Base-by-base conservation (phyloP, 148 eudicot genomes). In the Limonium bicolor region DNA sequence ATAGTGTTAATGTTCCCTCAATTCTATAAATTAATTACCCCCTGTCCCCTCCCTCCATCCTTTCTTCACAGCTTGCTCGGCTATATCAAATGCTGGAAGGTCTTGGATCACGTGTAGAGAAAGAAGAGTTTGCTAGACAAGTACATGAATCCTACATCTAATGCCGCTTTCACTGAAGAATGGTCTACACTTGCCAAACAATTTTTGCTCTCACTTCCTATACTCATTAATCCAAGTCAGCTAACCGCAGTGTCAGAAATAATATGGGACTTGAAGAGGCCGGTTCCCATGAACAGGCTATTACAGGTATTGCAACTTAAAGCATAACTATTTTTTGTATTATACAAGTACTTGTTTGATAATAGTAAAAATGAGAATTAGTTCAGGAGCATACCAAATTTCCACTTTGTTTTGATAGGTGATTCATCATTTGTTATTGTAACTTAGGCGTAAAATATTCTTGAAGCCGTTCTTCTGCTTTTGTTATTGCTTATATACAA, bases 11-110 rank as follows among this genome's bases (percentile, higher is more conserved):
- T 20, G 16, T 2, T 34, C 5, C 16, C 6, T 34, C n/a, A 34
- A 15, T 8, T n/a, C 15, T 7, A 34, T 6, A 41, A 22, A 7
- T 8, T 40, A 19, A 4, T 43, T 13, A 4, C 6, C 27, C 27
- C 28, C 47, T 43, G 47, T 43, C 35, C 13, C 17, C 39, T 46
- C 18, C 40, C 42, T 36, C 47, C 20, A 24, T 48, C 17, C 41
- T 29, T 32, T 6, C 13, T 25, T 53, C 41, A 24, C 71, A 88
- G 97, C 62, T 88, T 62, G 97, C 73, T 42, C 88, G 81, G 41
- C 58, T 88, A 62, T 88, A 69, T 50, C 94, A 83, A 61, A 77
- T 88, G 94, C 92, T 88, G 60, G 94, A 80, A 56, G 82, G 94
- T 66, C 92, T 80, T 51, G 77, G 81, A 41, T 67, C 97, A 54